phyloP scores from a whole-genome alignment of 768 basidiomycete genomes.

The Mycena galericulata region DNA sequence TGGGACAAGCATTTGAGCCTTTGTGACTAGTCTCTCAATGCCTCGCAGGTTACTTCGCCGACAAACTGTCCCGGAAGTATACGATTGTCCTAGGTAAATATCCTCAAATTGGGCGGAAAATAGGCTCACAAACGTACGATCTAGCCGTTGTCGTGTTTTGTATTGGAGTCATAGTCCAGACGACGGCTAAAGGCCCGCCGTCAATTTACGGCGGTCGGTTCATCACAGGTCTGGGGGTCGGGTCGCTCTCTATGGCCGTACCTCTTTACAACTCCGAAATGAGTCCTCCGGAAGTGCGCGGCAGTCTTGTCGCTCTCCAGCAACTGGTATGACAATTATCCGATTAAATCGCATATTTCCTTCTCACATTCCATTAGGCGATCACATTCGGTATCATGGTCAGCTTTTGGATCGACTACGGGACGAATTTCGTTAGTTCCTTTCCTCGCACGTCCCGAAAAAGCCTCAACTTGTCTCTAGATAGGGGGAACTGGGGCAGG shows the following conservation, averaged over 20 bases:
- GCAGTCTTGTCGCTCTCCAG: conserved; percentile 83
- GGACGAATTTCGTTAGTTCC: conserved; percentile 40
- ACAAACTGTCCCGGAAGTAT: conserved; percentile 80
- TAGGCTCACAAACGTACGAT: conserved; percentile 26
- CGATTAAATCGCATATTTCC: no score
- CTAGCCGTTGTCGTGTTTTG: conserved; percentile 71
- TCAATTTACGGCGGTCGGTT: conserved; percentile 84
- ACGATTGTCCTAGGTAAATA: conserved; percentile 69
- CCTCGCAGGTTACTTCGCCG: conserved; percentile 66
- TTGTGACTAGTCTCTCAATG: neutral
- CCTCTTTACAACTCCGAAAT: conserved; percentile 82
- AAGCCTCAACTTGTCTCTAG: conserved; percentile 63
- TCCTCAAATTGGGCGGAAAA: neutral
- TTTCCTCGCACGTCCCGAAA: conserved; percentile 56
- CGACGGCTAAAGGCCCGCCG: conserved; percentile 63
- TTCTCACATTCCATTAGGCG: conserved; percentile 46
- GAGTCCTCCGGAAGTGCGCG: conserved; percentile 85
- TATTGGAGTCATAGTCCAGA: conserved; percentile 82
- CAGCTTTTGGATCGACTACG: conserved; percentile 66
- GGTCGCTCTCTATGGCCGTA: conserved; percentile 86
- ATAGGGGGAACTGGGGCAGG: conserved; percentile 70
- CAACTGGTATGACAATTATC: conserved; percentile 56
- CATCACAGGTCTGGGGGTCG: conserved; percentile 84
- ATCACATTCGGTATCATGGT: conserved; percentile 87
- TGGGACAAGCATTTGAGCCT: conserved; percentile 20